Percentiles rank a stretch among this genome's conserved stretches.
Evolutionary conservation across 2,329 filamentous ascomycete species (phyloP).

Genomic region (Sclerotinia nivalis): DNA sequence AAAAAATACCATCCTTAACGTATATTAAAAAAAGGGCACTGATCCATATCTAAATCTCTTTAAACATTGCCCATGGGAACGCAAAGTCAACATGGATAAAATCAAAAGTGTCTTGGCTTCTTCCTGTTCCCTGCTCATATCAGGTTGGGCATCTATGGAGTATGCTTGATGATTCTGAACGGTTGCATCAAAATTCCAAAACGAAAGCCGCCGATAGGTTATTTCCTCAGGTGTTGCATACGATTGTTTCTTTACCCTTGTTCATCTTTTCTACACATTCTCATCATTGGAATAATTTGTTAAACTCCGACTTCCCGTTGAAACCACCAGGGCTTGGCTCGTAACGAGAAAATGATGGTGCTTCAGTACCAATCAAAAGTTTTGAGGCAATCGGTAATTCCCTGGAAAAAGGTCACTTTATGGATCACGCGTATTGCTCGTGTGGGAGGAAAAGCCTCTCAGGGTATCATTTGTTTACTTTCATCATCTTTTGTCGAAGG

Average conservation of each 20-base stretch:
- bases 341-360: conserved; percentile 27
- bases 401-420: conserved; percentile 22
- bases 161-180: conserved; percentile 15
- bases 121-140: conserved; percentile 19
- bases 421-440: conserved; percentile 30
- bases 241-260: conserved; percentile 31
- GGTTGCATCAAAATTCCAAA: conserved; percentile 24
- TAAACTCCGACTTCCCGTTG: conserved; percentile 28
- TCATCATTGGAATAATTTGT: conserved; percentile 24
- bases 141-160: conserved; percentile 34
- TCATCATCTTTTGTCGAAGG: background rate
- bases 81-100: conserved; percentile 15
- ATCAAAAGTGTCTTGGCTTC: conserved; percentile 12
- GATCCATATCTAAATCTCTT: conserved; percentile 8
- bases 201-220: conserved; percentile 33
- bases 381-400: conserved; percentile 35
- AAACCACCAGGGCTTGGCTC: conserved; percentile 26
- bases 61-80: conserved; percentile 7
- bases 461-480: conserved; percentile 14
- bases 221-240: conserved; percentile 31
- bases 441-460: background rate
- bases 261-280: conserved; percentile 27
- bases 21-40: background rate
- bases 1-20: background rate
- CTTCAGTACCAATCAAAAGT: conserved; percentile 35